phyloP scores from a whole-genome alignment of 1,139 yeast species.

The Pneumocystis oryctolagi region DNA sequence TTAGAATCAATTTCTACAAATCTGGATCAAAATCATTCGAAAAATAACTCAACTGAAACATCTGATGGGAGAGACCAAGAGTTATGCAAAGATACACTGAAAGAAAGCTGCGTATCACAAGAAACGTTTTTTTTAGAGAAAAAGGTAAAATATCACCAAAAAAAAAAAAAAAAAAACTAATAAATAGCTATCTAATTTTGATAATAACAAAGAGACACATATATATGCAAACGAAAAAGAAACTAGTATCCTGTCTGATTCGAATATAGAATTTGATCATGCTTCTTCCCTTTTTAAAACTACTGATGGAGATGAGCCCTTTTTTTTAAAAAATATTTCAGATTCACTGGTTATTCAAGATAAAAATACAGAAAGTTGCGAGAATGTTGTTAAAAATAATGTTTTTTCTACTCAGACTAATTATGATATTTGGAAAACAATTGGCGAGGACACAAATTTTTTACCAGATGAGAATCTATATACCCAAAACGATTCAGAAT shows the following conservation, averaged over 20 bases:
- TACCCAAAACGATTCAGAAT: background rate
- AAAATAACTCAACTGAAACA: background rate
- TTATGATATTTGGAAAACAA: background rate
- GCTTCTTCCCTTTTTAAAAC: background rate
- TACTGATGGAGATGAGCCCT: background rate
- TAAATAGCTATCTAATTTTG: background rate
- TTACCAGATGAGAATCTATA: background rate
- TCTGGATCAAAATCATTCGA: background rate
- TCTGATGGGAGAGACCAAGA: background rate
- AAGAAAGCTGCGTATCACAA: background rate
- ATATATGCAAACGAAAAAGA: background rate
- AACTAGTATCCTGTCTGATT: background rate
- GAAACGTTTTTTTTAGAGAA: background rate
- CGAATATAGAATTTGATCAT: background rate
- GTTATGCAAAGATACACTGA: background rate
- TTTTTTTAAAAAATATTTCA: background rate
- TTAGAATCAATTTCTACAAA: background rate
- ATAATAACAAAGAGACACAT: background rate
- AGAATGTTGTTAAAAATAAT: background rate
- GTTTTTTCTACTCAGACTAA: background rate
- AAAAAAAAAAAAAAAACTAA: background rate
- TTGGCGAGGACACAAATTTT: background rate
- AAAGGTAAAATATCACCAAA: background rate
- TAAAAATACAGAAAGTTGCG: background rate
- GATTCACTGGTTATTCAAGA: background rate